Evolutionary conservation across 2,329 filamentous ascomycete genomes (phyloP).

Genomic region (Colletotrichum lindemuthianum): DNA sequence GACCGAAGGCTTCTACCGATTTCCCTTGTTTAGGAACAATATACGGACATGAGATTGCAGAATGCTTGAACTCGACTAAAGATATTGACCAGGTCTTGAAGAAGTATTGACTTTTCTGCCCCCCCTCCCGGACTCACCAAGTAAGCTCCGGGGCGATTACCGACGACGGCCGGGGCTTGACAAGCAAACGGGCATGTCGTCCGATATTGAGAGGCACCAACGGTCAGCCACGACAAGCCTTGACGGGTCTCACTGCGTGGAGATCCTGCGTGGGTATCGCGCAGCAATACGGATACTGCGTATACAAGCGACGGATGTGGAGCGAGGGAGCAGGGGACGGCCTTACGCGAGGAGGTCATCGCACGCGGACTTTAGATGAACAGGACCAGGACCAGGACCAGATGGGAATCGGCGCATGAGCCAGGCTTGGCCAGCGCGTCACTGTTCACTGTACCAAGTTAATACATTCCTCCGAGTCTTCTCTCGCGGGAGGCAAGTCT

Average conservation of each 20-base stretch:
- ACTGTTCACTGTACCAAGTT: no score
- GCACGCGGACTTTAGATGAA: slow-evolving; percentile 31
- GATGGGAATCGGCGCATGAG: slow-evolving; percentile 25
- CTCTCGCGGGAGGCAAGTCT: not conserved
- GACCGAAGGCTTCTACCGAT: not conserved
- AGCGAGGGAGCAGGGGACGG: slow-evolving; percentile 2
- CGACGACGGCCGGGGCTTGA: slow-evolving; percentile 6
- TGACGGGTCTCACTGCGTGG: no score
- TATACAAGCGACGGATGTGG: slow-evolving; percentile 28
- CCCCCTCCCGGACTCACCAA: not conserved
- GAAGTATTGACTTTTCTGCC: not conserved
- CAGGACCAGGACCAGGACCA: slow-evolving; percentile 34
- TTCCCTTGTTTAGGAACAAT: not conserved
- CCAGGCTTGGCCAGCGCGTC: slow-evolving; percentile 20
- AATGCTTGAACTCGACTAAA: not conserved
- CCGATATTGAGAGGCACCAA: slow-evolving; percentile 27
- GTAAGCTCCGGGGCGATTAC: not conserved
- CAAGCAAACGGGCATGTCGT: slow-evolving; percentile 25
- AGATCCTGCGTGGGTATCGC: slow-evolving; percentile 6
- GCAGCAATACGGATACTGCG: no score
- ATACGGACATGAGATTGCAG: not conserved
- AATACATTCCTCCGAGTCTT: slow-evolving; percentile 8
- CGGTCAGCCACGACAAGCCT: slow-evolving; percentile 14
- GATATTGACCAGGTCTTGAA: not conserved
- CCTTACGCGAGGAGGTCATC: not conserved